Percentiles rank a stretch among this genome's conserved stretches.
phyloP scores from a whole-genome alignment of 345 rosid species.

The Salix arbutifolia region DNA sequence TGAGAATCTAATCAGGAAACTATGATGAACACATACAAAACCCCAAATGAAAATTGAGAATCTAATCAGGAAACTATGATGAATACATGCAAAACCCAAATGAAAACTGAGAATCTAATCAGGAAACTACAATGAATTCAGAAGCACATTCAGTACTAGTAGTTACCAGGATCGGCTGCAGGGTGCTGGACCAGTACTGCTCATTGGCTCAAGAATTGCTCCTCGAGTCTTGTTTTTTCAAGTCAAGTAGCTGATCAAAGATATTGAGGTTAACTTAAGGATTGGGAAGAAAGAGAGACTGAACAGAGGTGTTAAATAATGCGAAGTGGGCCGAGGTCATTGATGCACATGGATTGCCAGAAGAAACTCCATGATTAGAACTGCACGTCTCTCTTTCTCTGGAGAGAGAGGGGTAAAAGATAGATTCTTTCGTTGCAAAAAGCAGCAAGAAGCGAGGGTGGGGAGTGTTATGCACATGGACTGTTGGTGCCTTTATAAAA shows the following conservation, averaged over 20 bases:
- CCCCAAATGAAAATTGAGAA: not conserved
- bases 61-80: not conserved
- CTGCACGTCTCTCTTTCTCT: constrained; percentile 29
- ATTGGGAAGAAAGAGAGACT: not conserved
- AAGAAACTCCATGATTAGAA: constrained; percentile 49
- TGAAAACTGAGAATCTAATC: not conserved
- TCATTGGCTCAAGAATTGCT: constrained; percentile 23
- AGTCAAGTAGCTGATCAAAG: constrained; percentile 2
- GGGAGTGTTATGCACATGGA: constrained; percentile 60
- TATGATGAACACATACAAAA: not conserved
- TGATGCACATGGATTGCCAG: constrained; percentile 59
- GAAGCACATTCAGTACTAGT: not conserved
- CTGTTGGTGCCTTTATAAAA: constrained; percentile 31
- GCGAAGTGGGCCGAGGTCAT: constrained; percentile 39
- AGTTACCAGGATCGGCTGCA: constrained; percentile 46
- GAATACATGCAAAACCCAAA: not conserved
- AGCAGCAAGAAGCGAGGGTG: constrained; percentile 28
- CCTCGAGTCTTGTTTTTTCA: not conserved
- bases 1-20: no score
- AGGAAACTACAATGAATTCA: not conserved
- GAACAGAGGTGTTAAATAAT: constrained; percentile 34
- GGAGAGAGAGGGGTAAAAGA: constrained; percentile 19
- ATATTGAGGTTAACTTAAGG: not conserved
- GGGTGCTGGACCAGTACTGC: constrained; percentile 23
- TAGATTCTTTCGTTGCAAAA: constrained; percentile 29